A percentile compares a stretch with the other conserved stretches of the same genome.
Evolutionary conservation across 805 yeast species (phyloP).

Genomic region (Myxozyma monticola): DNA sequence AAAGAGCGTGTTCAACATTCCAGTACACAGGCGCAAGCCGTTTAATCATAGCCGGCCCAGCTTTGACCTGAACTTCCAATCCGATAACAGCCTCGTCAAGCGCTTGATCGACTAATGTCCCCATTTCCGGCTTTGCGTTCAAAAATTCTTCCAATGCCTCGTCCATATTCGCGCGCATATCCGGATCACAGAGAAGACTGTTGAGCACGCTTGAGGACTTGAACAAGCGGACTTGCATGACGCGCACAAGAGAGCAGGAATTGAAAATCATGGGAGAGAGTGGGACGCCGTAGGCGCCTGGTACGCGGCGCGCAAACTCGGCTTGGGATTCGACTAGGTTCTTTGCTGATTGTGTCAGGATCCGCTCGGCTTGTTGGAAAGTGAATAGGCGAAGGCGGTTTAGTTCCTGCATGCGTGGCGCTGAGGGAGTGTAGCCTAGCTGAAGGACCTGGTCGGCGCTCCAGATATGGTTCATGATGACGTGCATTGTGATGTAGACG

Average conservation of each 20-base stretch:
- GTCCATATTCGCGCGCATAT: slow-evolving; percentile 5
- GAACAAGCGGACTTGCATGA: slow-evolving; percentile 14
- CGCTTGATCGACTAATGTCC: slow-evolving; percentile 15
- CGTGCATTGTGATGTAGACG: slow-evolving; percentile 13
- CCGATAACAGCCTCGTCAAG: slow-evolving; percentile 14
- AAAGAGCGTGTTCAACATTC: slow-evolving; percentile 17
- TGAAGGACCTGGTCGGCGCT: slow-evolving; percentile 13
- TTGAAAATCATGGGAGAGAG: slow-evolving; percentile 15
- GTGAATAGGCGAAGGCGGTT: slow-evolving; percentile 12
- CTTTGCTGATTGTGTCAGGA: slow-evolving; percentile 8
- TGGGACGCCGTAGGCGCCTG: slow-evolving; percentile 3
- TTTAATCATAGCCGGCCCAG: slow-evolving; percentile 10
- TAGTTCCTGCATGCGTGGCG: slow-evolving; percentile 12
- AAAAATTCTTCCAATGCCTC: slow-evolving; percentile 15
- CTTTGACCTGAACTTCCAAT: slow-evolving; percentile 12
- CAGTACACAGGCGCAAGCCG: slow-evolving; percentile 12
- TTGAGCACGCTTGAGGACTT: slow-evolving; percentile 16
- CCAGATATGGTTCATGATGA: slow-evolving; percentile 19
- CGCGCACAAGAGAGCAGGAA: slow-evolving; percentile 16
- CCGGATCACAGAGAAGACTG: slow-evolving; percentile 18
- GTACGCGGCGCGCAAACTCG: slow-evolving; percentile 10
- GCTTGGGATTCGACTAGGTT: slow-evolving; percentile 6
- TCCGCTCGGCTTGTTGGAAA: slow-evolving; percentile 13
- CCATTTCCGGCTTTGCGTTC: slow-evolving; percentile 12
- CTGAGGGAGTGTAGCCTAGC: slow-evolving; percentile 4